Evolutionary conservation across 2,329 filamentous ascomycete genomes (phyloP).

Genomic region (Westerdykella aurantiaca): DNA sequence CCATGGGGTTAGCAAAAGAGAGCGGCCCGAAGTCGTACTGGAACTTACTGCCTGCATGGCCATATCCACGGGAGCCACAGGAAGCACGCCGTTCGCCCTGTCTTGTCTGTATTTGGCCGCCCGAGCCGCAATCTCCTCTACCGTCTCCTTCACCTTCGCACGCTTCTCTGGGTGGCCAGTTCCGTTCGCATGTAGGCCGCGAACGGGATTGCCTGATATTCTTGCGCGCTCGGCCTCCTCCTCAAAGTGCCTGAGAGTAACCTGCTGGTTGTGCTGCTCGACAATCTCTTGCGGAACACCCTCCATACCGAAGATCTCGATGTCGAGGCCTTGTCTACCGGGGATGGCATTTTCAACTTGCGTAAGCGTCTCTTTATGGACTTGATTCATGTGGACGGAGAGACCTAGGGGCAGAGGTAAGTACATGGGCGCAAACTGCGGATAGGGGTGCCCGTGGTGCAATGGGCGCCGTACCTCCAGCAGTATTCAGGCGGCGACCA

Average conservation of each 20-base stretch:
- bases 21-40: background rate
- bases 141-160: slow-evolving; percentile 62
- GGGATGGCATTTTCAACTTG: slow-evolving; percentile 88
- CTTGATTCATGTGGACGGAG: slow-evolving; percentile 94
- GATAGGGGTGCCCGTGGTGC: background rate
- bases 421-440: background rate
- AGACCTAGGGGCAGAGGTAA: slow-evolving; percentile 56
- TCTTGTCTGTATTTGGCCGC: slow-evolving; percentile 51
- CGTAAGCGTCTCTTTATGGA: slow-evolving; percentile 87
- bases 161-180: slow-evolving; percentile 48
- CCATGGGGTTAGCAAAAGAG: slow-evolving; percentile 6
- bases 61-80: slow-evolving; percentile 40
- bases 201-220: slow-evolving; percentile 75
- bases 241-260: slow-evolving; percentile 79
- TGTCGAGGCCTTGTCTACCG: slow-evolving; percentile 76
- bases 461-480: slow-evolving; percentile 63
- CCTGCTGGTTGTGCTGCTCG: slow-evolving; percentile 77
- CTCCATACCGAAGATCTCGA: slow-evolving; percentile 98
- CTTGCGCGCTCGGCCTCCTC: slow-evolving; percentile 76
- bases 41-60: slow-evolving; percentile 43
- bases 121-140: slow-evolving; percentile 73
- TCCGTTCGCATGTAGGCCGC: slow-evolving; percentile 39
- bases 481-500: slow-evolving; percentile 81
- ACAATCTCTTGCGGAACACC: slow-evolving; percentile 84
- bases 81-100: slow-evolving; percentile 38